Base-by-base conservation (phyloP, 2,329 filamentous ascomycete genomes). In the Penicillium janthinellum region DNA sequence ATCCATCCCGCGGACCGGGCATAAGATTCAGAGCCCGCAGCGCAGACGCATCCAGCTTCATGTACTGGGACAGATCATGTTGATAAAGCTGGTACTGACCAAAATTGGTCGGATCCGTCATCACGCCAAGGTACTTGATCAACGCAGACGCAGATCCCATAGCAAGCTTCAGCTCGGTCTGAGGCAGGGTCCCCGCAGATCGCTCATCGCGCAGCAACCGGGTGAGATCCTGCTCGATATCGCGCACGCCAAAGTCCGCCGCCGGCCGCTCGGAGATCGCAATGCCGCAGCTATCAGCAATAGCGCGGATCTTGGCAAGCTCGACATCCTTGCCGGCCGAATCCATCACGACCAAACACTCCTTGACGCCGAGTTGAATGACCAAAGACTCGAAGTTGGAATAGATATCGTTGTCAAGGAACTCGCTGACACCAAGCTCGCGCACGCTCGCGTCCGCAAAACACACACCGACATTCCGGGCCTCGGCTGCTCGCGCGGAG, bases 31-130 rank as follows among this genome's bases (percentile, higher is more conserved):
- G 83, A 0, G 95, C 95, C 71, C 96, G 94, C 45, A 99, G 81
- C 0, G 95, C 95, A 1, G 95, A 92, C 0, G 96, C 92, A 76
- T 99, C 95, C 4, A 99, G 83, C 78, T 97, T 99, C 95, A 99
- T 99, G 75, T 92, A 99, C 70, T 99, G 93, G 1, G 93, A 89
- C 47, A 99, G 80, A 72, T 99, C 95, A 76, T 99, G 95, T 77
- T 99, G 95, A 72, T 98, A 99, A 15, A 99, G 85, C 75, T 94
- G 91, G 72, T 96, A 99, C 73, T 99, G 94, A 3, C 96, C 95
- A 75, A 97, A 98, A 77, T 99, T 99, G 57, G 91, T 92, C 1
- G 91, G 82, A 73, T 99, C 95, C 34, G 95, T 91, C 77, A 99
- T 85, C 38, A 96, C 88, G 38, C 90, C 90, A 3, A 99, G 85